Evolutionary conservation across 768 basidiomycete species (phyloP).

Genomic region (Suillus subaureus): DNA sequence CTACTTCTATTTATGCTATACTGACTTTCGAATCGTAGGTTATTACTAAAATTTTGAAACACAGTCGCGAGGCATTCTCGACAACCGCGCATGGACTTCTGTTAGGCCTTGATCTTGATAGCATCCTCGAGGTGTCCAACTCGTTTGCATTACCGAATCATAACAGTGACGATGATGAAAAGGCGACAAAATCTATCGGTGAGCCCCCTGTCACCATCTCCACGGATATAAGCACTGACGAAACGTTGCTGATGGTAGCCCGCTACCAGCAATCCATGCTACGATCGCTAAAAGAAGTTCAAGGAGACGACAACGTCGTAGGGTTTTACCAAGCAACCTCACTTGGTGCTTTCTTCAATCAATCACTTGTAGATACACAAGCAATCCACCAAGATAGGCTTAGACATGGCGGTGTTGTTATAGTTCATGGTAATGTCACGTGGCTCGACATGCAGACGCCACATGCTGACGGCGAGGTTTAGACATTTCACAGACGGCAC

Average conservation of each 20-base stretch:
- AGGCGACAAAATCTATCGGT: slow-evolving; percentile 77
- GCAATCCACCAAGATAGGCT: slow-evolving; percentile 85
- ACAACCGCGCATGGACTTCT: slow-evolving; percentile 82
- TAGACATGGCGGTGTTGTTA: slow-evolving; percentile 81
- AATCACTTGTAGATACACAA: slow-evolving; percentile 78
- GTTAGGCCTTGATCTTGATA: slow-evolving; percentile 91
- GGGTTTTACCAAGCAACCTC: slow-evolving; percentile 93
- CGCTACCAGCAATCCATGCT: slow-evolving; percentile 87
- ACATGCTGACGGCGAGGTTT: slow-evolving; percentile 19
- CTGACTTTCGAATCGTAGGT: slow-evolving; percentile 54
- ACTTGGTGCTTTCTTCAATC: slow-evolving; percentile 84
- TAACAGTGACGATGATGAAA: slow-evolving; percentile 77
- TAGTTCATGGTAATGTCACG: slow-evolving; percentile 71
- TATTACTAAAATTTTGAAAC: slow-evolving; percentile 92
- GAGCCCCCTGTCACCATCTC: slow-evolving; percentile 29
- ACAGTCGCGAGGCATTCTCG: slow-evolving; percentile 76
- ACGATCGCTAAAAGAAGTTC: slow-evolving; percentile 86
- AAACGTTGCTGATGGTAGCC: slow-evolving; percentile 40
- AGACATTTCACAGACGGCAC: slow-evolving; percentile 79
- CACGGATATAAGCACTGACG: slow-evolving; percentile 12
- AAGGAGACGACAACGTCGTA: slow-evolving; percentile 87
- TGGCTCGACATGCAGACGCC: neutral
- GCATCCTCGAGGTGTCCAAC: slow-evolving; percentile 87
- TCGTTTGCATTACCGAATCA: slow-evolving; percentile 83
- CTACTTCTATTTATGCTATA: slow-evolving; percentile 2